Conservation (phyloP, 139 green algal genomes). For the Chlamydomonas applanata region DNA sequence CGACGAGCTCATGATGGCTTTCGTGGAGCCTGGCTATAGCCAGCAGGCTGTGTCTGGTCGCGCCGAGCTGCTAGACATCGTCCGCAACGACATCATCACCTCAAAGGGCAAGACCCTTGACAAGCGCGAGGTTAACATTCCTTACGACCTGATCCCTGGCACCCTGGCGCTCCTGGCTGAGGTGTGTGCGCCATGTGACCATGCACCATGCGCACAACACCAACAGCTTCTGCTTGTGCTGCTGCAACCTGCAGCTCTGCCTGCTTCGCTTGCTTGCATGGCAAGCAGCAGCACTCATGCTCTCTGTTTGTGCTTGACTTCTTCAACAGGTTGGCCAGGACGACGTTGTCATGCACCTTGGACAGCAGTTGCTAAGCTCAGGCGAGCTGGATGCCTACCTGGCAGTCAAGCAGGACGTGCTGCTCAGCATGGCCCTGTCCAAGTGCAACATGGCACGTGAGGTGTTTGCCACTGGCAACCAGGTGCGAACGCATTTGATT, state of each 20-base stretch:
- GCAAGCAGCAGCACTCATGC: background rate
- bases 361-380: conserved; percentile 9
- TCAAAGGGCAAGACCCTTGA: conserved; percentile 24
- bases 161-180: conserved; percentile 60
- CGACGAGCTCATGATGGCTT: conserved; percentile 29
- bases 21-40: conserved; percentile 53
- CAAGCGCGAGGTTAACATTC: conserved; percentile 28
- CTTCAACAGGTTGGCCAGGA: conserved; percentile 6
- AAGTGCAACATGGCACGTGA: conserved; percentile 24
- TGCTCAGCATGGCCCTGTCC: conserved; percentile 29
- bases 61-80: conserved; percentile 49
- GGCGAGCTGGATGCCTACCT: conserved; percentile 15
- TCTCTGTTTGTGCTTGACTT: background rate
- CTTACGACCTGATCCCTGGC: conserved; percentile 53
- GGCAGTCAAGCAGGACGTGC: conserved; percentile 9
- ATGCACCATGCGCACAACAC: background rate
- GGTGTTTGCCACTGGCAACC: background rate
- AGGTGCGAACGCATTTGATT: background rate
- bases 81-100: conserved; percentile 31
- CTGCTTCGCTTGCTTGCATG: background rate
- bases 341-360: conserved; percentile 17
- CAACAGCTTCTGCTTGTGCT: background rate
- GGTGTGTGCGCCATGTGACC: conserved; percentile 41
- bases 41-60: conserved; percentile 27
- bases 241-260: background rate